Percentiles rank a stretch among this genome's conserved stretches.
Evolutionary conservation across 2,329 filamentous ascomycete genomes (phyloP).

Genomic region (Monascus ruber): DNA sequence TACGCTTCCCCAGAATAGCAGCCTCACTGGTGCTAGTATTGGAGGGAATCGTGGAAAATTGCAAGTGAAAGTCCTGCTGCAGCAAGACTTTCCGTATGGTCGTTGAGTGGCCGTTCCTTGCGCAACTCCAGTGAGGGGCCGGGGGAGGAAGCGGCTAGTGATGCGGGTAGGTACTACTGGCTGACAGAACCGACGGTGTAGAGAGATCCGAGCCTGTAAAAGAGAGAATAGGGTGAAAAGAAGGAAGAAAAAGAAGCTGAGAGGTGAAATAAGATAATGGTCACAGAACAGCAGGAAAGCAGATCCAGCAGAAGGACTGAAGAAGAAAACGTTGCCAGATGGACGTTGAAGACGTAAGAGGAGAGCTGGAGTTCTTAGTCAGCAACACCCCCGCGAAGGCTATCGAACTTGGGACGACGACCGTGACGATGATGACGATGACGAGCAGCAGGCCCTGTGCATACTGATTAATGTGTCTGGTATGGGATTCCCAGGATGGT

Average conservation of each 20-base stretch:
- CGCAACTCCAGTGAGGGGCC: conserved; percentile 12
- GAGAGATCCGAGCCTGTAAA: not conserved
- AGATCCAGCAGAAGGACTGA: not conserved
- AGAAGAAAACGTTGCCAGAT: not conserved
- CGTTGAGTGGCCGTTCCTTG: conserved; percentile 12
- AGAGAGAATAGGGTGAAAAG: not conserved
- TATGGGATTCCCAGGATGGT: not conserved
- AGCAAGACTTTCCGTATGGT: conserved; percentile 32
- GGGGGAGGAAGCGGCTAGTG: conserved; percentile 6
- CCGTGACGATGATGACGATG: too few relatives aligned
- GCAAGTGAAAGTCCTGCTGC: conserved; percentile 28
- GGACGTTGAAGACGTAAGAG: conserved; percentile 1
- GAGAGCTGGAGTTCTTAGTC: conserved; percentile 1
- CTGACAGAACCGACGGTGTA: not conserved
- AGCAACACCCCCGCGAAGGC: conserved; percentile 3
- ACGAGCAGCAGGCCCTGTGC: too few relatives aligned
- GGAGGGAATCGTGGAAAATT: conserved; percentile 31
- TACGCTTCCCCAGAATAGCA: conserved; percentile 42
- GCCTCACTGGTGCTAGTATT: conserved; percentile 32
- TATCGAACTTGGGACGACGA: not conserved
- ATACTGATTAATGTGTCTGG: too few relatives aligned
- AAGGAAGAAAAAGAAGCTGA: not conserved
- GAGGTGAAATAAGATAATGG: not conserved
- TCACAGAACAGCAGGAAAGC: not conserved
- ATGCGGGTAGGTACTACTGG: conserved; percentile 3